Percentiles rank a stretch among this genome's conserved stretches.
Evolutionary conservation across 1,139 yeast species (phyloP).

Genomic region (Candida tropicalis): DNA sequence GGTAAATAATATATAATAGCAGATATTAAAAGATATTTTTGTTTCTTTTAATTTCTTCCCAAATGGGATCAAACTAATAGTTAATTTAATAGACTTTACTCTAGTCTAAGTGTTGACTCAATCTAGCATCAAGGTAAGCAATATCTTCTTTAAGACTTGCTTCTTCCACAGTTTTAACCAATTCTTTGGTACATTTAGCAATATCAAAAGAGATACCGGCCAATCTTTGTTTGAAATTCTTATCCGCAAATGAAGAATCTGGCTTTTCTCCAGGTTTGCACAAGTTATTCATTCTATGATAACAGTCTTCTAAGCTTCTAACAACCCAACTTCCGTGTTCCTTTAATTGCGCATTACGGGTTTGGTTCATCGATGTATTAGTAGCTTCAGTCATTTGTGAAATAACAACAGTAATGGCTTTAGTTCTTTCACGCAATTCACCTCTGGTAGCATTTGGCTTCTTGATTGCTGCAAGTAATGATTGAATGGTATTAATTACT

Average conservation of each 20-base stretch:
- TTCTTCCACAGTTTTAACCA: slow-evolving; percentile 94
- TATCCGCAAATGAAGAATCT: slow-evolving; percentile 76
- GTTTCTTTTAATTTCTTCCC: slow-evolving; percentile 9
- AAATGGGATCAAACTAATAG: too few species aligned
- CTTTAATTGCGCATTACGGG: slow-evolving; percentile 77
- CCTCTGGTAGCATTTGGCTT: slow-evolving; percentile 78
- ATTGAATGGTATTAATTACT: slow-evolving; percentile 88
- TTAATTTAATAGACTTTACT: too few species aligned
- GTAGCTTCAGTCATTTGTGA: slow-evolving; percentile 91
- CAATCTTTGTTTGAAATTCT: slow-evolving; percentile 85
- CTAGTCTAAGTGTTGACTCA: slow-evolving; percentile 35
- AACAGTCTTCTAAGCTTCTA: slow-evolving; percentile 81
- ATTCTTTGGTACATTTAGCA: slow-evolving; percentile 93
- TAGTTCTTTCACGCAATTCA: slow-evolving; percentile 69
- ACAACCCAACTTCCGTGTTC: slow-evolving; percentile 94
- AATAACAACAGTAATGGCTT: slow-evolving; percentile 74
- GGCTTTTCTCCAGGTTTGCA: slow-evolving; percentile 55
- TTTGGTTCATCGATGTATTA: slow-evolving; percentile 84
- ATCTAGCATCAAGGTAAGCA: slow-evolving; percentile 50
- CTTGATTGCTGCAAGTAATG: slow-evolving; percentile 73
- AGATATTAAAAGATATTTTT: slow-evolving; percentile 3
- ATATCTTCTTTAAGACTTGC: slow-evolving; percentile 86
- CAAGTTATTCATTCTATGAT: slow-evolving; percentile 71
- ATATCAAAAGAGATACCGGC: slow-evolving; percentile 96
- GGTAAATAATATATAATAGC: neutral